Evolutionary conservation across 306 rosid species (phyloP).

Genomic region (Trifolium pratense): DNA sequence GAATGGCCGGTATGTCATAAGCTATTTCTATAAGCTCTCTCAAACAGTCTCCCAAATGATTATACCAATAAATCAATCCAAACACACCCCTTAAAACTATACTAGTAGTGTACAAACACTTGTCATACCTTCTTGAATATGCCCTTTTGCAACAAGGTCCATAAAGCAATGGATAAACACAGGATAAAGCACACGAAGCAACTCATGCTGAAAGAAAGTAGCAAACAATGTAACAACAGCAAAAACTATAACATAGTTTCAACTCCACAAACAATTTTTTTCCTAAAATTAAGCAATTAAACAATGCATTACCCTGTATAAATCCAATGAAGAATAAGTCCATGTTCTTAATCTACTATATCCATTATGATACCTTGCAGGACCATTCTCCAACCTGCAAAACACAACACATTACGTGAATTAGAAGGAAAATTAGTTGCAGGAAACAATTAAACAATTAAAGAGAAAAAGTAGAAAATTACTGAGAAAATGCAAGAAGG

Average conservation of each 20-base stretch:
- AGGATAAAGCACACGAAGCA: constrained; percentile 96
- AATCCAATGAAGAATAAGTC: constrained; percentile 80
- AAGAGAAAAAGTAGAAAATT: neutral
- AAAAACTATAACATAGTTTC: neutral
- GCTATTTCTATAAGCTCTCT: neutral
- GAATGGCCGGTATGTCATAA: neutral
- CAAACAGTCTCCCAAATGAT: neutral
- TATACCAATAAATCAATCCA: neutral
- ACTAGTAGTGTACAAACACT: neutral
- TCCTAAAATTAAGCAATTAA: neutral
- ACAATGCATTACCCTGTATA: constrained; percentile 65
- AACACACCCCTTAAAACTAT: neutral
- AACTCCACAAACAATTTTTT: constrained; percentile 2
- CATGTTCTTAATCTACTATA: constrained; percentile 86
- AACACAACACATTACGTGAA: neutral
- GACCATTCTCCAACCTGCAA: constrained; percentile 74
- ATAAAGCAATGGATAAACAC: constrained; percentile 93
- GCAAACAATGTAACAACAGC: constrained; percentile 9
- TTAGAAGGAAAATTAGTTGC: neutral
- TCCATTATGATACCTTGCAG: constrained; percentile 77
- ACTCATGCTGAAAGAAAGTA: constrained; percentile 73
- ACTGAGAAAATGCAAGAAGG: constrained; percentile 70
- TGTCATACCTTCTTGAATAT: constrained; percentile 78
- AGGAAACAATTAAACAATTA: too few relatives aligned
- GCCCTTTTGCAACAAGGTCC: constrained; percentile 97